Evolutionary conservation across 352 stramenopile species (phyloP).

Genomic region (Peronospora farinosa): DNA sequence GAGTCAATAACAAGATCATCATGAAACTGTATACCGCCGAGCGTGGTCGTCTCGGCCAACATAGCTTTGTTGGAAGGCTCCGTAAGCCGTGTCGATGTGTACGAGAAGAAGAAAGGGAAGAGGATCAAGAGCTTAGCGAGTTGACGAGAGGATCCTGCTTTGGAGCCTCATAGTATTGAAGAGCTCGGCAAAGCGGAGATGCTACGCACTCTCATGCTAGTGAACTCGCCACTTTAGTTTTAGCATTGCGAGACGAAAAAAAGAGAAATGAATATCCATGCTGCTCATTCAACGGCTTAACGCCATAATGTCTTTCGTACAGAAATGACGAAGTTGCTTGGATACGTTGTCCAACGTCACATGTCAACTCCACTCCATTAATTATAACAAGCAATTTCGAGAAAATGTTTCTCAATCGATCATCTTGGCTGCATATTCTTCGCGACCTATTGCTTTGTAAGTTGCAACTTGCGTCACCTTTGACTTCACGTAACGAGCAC

Average conservation of each 20-base stretch:
- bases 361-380: too few species aligned
- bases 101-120: conserved; percentile 22
- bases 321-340: not conserved
- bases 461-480: too few species aligned
- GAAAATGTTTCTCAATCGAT: too few species aligned
- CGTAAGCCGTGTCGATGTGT: conserved; percentile 32
- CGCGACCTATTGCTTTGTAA: too few species aligned
- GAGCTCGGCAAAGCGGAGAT: conserved; percentile 14
- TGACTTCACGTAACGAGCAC: too few species aligned
- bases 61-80: conserved; percentile 25
- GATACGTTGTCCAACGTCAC: too few species aligned
- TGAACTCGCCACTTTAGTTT: conserved; percentile 30
- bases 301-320: not conserved
- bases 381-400: too few species aligned
- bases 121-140: conserved; percentile 24
- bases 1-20: conserved; percentile 14
- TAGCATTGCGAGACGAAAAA: conserved; percentile 33
- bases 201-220: conserved; percentile 10
- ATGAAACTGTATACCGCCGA: conserved; percentile 16
- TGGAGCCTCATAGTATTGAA: not conserved
- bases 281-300: conserved; percentile 6
- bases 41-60: conserved; percentile 3
- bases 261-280: conserved; percentile 30
- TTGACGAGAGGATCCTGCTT: conserved; percentile 9
- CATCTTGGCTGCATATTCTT: too few species aligned